phyloP scores from a whole-genome alignment of 208 protist species.

The Crithidia expoeki region DNA sequence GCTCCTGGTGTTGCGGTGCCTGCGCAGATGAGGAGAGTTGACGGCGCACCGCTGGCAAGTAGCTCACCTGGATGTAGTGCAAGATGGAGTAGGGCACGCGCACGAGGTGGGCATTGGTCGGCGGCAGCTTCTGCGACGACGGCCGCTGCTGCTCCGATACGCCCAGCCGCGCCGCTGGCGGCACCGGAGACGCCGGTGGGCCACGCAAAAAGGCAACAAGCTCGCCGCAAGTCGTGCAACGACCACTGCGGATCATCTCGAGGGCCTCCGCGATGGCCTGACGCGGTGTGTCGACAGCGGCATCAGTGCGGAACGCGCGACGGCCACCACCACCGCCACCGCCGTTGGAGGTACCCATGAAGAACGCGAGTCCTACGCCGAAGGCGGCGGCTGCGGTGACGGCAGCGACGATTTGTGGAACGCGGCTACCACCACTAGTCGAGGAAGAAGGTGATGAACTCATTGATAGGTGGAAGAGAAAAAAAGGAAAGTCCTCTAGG shows the following conservation, averaged over 20 bases:
- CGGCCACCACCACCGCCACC: conserved; percentile 15
- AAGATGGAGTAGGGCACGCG: conserved; percentile 40
- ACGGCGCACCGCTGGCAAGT: conserved; percentile 36
- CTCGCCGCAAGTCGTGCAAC: conserved; percentile 45
- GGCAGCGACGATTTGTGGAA: conserved; percentile 22
- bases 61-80: conserved; percentile 55
- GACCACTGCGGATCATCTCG: conserved; percentile 36
- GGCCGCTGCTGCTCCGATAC: not conserved
- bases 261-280: conserved; percentile 48
- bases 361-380: conserved; percentile 16
- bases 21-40: conserved; percentile 9
- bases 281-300: conserved; percentile 33
- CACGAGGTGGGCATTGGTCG: conserved; percentile 44
- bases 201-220: conserved; percentile 69
- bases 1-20: conserved; percentile 2
- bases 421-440: not conserved
- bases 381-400: conserved; percentile 31
- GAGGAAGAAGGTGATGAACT: conserved; percentile 8
- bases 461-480: not conserved
- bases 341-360: conserved; percentile 4
- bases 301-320: conserved; percentile 29
- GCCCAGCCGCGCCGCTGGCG: conserved; percentile 15
- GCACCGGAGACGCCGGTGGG: conserved; percentile 17
- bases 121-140: conserved; percentile 25
- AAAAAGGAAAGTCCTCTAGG: no score